Base-by-base conservation (phyloP, 2,329 filamentous ascomycete species). In the Ophiostoma himal-ulmi region DNA sequence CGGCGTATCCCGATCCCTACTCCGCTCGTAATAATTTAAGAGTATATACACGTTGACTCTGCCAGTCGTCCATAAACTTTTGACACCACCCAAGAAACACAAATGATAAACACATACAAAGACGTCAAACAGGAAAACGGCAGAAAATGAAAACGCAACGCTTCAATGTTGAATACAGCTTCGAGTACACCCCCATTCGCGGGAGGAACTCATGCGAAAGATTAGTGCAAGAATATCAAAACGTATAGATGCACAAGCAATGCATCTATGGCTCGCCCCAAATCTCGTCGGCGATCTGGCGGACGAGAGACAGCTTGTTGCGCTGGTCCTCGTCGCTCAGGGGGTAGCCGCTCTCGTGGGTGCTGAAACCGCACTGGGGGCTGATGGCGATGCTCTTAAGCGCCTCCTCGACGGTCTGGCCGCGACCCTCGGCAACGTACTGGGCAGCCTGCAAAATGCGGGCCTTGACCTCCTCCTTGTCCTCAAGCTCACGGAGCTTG, bases 291-390 rank as follows among this genome's bases (percentile, higher is more conserved):
- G 89, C 89, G 74, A 92, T 84, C 68, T 86, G 83, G 71, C 87
- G 84, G 41, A 92, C 89, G 70, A 92, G 80, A 80, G 86, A 84
- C 75, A 92, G 78, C 82, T 92, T 92, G 75, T 84, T 85, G 78
- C 88, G 83, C 89, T 92, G 92, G 75, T 88, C 89, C 48, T 89
- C 84, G 75, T 85, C 82, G 30, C 83, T 85, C 69, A 94, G 82
- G 17, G 87, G 84, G 76, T 94, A 93, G 0, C 91, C 91, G 75
- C 85, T 88, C 74, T 89, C 87, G 77, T 93, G 84, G 1, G 85
- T 86, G 75, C 92, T 84, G 54, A 90, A 90, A 0, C 88, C 88
- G 76, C 88, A 90, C 80, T 91, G 89, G 3, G 89, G 89, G 76
- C 87, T 90, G 39, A 91, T 86, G 65, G 88, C 87, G 37, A 92